Evolutionary conservation across 495 filamentous ascomycete genomes (phyloP), one percentile per base, ranked within the genome.

Genomic region (Endocarpon pusillum): DNA sequence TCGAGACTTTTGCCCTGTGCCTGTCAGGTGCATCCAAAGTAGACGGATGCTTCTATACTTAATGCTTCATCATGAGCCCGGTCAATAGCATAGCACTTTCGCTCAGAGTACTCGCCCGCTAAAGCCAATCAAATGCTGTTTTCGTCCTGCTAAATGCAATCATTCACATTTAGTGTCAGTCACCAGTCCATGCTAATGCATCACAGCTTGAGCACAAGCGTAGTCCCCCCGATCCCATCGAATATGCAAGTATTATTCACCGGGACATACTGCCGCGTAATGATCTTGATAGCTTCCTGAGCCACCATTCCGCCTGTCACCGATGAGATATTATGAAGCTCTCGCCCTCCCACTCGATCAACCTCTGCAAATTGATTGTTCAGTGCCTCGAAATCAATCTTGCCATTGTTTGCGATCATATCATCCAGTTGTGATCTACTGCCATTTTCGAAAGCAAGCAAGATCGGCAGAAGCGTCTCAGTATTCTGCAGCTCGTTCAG

Each of bases 211-310:
- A n/a, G n/a, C n/a, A n/a, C n/a, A n/a, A n/a, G n/a, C n/a, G n/a
- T n/a, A n/a, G n/a, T 31, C 12, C 85, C 91, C 37, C 52, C 59
- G 16, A 93, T 76, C 29, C 89, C 89, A 60, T 96, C 85, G 49
- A 91, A 94, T 35, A 96, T 62, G 51, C 83, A 87, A 7, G 80
- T 87, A 52, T 94, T 89, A 47, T 94, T 84, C 35, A 93, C 70
- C 12, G 89, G 89, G 9, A 93, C 69, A 61, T 99, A 99, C 64
- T 99, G 89, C 54, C 82, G 75, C 32, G 89, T 99, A 39, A 96
- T 66, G 19, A 93, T 75, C 65, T 99, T 99, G 51, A 96, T 84
- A 19, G 83, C 69, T 61, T 99, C 89, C 57, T 99, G 89, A 19
- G 86, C 82, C 17, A 91, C 78, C 56, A 99, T 75, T 0, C 89